Conservation (phyloP, 352 stramenopile species). For the Pythium rishiriense region DNA sequence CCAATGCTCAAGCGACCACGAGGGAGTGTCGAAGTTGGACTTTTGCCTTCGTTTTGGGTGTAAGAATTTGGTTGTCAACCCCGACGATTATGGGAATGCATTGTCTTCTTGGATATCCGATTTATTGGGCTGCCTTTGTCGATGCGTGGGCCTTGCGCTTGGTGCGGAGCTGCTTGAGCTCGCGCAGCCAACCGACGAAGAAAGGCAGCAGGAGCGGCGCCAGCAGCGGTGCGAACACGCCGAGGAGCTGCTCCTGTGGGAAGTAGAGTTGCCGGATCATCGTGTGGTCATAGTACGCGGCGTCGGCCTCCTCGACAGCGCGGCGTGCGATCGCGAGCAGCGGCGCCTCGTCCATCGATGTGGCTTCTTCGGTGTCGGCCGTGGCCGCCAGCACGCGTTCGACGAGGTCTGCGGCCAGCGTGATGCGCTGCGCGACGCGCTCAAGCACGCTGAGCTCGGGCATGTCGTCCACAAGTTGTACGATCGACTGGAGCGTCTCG, state of each 20-base stretch:
- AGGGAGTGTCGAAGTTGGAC: too few relatives aligned
- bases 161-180: constrained; percentile 27
- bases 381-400: constrained; percentile 42
- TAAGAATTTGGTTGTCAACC: too few relatives aligned
- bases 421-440: constrained; percentile 60
- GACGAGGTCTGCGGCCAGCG: constrained; percentile 45
- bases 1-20: too few relatives aligned
- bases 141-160: constrained; percentile 10
- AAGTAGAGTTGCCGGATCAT: constrained; percentile 43
- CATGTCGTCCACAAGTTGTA: constrained; percentile 67
- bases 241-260: constrained; percentile 37
- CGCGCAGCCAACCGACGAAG: constrained; percentile 32
- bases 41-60: too few relatives aligned
- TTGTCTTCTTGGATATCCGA: background rate
- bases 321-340: constrained; percentile 19
- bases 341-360: background rate
- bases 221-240: constrained; percentile 32
- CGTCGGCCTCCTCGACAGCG: constrained; percentile 30
- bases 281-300: constrained; percentile 39
- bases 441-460: constrained; percentile 71
- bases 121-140: background rate
- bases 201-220: constrained; percentile 35
- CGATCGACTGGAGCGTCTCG: constrained; percentile 70
- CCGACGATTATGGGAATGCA: too few relatives aligned
- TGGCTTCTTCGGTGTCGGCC: too few relatives aligned